Evolutionary conservation across 176 grass and related monocot species (phyloP), one percentile per base, ranked within the genome.

Genomic region (Tuctoria greenei): DNA sequence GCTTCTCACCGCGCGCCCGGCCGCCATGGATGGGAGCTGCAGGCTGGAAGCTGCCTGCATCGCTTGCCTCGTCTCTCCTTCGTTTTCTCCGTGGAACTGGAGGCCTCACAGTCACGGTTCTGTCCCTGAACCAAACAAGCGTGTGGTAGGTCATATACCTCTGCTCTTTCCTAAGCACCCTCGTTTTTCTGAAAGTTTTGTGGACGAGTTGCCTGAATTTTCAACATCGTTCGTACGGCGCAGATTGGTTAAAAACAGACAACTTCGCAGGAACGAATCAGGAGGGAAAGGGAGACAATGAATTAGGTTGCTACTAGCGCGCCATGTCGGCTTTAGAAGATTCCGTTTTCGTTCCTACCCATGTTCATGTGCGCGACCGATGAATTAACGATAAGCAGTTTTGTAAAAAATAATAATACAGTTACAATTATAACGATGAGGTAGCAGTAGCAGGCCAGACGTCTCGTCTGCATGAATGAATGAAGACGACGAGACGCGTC

Each of bases 311-410:
- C 23, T n/a, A 23, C n/a, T 16, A 15, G 26, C 12, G 55, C 9
- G 4, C 6, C 5, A 31, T 61, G 25, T 31, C 10, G 58, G 14
- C 20, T 3, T 73, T 35, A 16, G 6, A 72, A 40, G 17, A 57
- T 16, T 73, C 21, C 70, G 16, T 6, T 11, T 50, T 0, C 46
- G 46, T 20, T 69, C 45, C 15, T 55, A 8, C n/a, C 20, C 52
- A 23, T 7, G n/a, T 21, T 37, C 60, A 77, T 51, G 70, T 73
- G 70, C 35, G 35, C n/a, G 70, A 40, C 51, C 23, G 55, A 58
- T 58, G 26, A 58, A 58, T 58, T 58, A 58, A 58, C n/a, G 55
- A 58, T 1, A 23, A 26, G 55, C 23, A n/a, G n/a, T n/a, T n/a
- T 58, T 0, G 10, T 21, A 20, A 20, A 3, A 17, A 51, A 51